A percentile compares a stretch with the other conserved stretches of the same genome.
Evolutionary conservation across 2,329 filamentous ascomycete species (phyloP).

Genomic region (Clonostachys rosea): DNA sequence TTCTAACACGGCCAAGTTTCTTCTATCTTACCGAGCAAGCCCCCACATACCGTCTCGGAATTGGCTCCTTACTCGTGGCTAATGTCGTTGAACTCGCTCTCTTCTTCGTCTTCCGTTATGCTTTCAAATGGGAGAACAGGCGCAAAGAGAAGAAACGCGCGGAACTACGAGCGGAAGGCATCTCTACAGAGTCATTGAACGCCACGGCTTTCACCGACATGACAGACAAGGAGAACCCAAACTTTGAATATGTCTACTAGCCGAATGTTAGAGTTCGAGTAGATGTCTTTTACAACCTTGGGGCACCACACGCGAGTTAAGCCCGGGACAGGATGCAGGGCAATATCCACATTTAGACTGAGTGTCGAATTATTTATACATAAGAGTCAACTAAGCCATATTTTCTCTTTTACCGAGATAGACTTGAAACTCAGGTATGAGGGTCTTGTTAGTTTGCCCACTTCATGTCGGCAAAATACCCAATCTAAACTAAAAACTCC

Average conservation of each 20-base stretch:
- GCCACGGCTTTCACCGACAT: slow-evolving; percentile 32
- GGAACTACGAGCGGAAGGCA: slow-evolving; percentile 17
- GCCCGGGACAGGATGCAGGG: too few relatives aligned
- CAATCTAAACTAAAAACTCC: background rate
- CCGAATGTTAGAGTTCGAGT: background rate
- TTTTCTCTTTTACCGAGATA: too few relatives aligned
- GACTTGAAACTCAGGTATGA: too few relatives aligned
- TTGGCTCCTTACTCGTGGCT: slow-evolving; percentile 32
- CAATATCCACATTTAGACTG: too few relatives aligned
- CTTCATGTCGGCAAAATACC: too few relatives aligned
- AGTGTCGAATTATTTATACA: too few relatives aligned
- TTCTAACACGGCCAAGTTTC: slow-evolving; percentile 23
- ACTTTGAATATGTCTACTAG: slow-evolving; percentile 33
- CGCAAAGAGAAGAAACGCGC: slow-evolving; percentile 26
- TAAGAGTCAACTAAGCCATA: too few relatives aligned
- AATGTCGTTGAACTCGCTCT: slow-evolving; percentile 30
- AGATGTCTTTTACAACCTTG: too few relatives aligned
- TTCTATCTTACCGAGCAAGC: slow-evolving; percentile 54
- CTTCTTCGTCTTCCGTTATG: slow-evolving; percentile 29
- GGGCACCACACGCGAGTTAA: too few relatives aligned
- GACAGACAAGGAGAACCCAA: slow-evolving; percentile 36
- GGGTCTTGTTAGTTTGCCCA: too few relatives aligned
- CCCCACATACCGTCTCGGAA: slow-evolving; percentile 30
- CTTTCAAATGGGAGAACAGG: slow-evolving; percentile 32
- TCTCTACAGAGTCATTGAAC: slow-evolving; percentile 11